Evolutionary conservation across 2,329 filamentous ascomycete species (phyloP), one percentile per base, ranked within the genome.

Genomic region (Colletotrichum paranaense): DNA sequence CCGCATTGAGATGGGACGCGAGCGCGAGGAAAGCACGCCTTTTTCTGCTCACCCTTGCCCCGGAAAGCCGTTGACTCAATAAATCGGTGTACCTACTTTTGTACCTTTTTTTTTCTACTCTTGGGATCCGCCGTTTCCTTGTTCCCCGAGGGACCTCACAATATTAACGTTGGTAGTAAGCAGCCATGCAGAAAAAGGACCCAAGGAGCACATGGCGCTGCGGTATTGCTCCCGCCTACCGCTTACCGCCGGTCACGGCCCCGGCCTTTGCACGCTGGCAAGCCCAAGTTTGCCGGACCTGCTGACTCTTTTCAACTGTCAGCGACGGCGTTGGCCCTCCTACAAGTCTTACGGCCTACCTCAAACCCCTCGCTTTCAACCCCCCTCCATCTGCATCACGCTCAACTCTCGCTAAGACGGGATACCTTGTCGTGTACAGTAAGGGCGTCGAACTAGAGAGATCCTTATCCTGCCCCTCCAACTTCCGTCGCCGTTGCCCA

Each of bases 191-290:
- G 14, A 42, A 42, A 26, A 42, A 26, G 35, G 62, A 53, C 24
- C 53, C 46, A 5, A 4, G 12, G 2, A 28, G 16, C 22, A 56
- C 62, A 35, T 55, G 46, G 62, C 42, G 38, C 16, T 8, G 28
- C 30, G 32, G 32, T 19, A n/a, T n/a, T n/a, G 32, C 58, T 46
- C 58, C 65, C 60, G 56, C 58, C 67, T 53, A 55, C 46, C 46
- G 16, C 38, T 19, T 62, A n/a, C 52, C 35, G 30, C 42, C 67
- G 67, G 67, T 70, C 53, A 56, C 67, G 62, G 62, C 42, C 42
- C 53, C 55, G 28, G 62, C n/a, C 65, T 68, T 16, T 59, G 52
- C n/a, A n/a, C 32, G 63, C 46, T 55, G 7, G 30, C 52, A 35
- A 55, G 46, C 58, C 22, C 59, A 28, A 28, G 14, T 22, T 32